Conservation (phyloP, 352 stramenopile species). For the Globisporangium camurandrum region DNA sequence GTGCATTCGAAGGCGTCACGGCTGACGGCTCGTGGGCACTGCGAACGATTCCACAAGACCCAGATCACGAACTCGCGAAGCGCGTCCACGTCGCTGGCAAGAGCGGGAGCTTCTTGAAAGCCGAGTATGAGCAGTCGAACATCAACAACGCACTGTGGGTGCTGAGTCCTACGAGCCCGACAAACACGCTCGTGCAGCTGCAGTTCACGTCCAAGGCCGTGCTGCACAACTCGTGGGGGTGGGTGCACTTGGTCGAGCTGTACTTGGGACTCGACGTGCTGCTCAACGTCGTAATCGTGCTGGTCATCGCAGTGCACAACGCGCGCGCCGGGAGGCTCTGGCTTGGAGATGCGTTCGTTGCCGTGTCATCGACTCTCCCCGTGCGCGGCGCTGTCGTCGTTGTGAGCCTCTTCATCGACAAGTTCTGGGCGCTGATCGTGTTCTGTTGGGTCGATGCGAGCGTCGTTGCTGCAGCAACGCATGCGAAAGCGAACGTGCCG, state of each 20-base stretch:
- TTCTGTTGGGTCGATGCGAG: constrained; percentile 33
- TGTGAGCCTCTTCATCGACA: constrained; percentile 32
- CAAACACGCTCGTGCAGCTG: constrained; percentile 18
- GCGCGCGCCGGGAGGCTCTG: constrained; percentile 24
- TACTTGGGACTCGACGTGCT: constrained; percentile 27
- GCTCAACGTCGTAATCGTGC: constrained; percentile 22
- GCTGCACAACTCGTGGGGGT: constrained; percentile 37
- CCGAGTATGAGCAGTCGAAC: constrained; percentile 34
- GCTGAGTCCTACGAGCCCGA: constrained; percentile 14
- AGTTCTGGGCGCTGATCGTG: constrained; percentile 34
- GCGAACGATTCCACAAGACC: not conserved
- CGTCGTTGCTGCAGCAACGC: constrained; percentile 1
- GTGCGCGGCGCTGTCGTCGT: constrained; percentile 25
- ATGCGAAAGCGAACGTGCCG: too few species aligned
- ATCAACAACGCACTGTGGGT: constrained; percentile 34
- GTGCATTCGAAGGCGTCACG: not conserved
- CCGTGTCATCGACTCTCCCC: constrained; percentile 25
- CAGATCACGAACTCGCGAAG: constrained; percentile 15
- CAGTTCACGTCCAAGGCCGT: constrained; percentile 16
- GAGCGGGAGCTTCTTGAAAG: constrained; percentile 30
- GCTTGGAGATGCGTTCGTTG: constrained; percentile 31
- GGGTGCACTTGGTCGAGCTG: constrained; percentile 38
- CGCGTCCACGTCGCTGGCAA: constrained; percentile 19
- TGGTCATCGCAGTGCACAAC: constrained; percentile 26
- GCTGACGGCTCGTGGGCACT: constrained; percentile 2